A percentile compares a stretch with the other conserved stretches of the same genome.
These are phyloP conservation scores for Aspergillus costaricaensis DNA, from an alignment of 2,329 filamentous ascomycete genomes.

Conservation along the genomic window DNA sequence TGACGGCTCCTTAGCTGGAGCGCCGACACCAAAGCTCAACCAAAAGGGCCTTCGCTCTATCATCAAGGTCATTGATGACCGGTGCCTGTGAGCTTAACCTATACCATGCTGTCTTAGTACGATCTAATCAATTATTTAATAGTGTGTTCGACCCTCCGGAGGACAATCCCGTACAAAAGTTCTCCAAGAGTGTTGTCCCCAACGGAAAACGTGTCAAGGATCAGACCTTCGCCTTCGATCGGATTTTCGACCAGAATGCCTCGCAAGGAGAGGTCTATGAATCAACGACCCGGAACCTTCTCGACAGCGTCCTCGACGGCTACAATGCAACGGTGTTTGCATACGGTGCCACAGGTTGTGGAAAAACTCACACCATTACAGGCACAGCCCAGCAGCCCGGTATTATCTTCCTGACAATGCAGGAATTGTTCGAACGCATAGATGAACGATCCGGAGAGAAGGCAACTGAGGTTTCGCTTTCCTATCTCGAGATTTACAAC, in stretches of 20 bases:
- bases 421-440: constrained; percentile 96
- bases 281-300: constrained; percentile 80
- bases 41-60: constrained; percentile 86
- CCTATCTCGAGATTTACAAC: constrained; percentile 98
- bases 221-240: constrained; percentile 94
- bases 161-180: constrained; percentile 86
- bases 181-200: constrained; percentile 77
- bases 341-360: constrained; percentile 95
- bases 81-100: constrained; percentile 73
- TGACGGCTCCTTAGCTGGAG: constrained; percentile 89
- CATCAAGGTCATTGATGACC: constrained; percentile 94
- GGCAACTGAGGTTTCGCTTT: constrained; percentile 84
- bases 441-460: constrained; percentile 83
- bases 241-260: constrained; percentile 94
- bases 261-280: constrained; percentile 94
- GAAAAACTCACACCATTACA: constrained; percentile 97
- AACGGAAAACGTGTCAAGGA: constrained; percentile 93
- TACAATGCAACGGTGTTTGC: constrained; percentile 99
- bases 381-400: constrained; percentile 90
- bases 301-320: constrained; percentile 93
- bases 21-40: constrained; percentile 78
- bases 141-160: constrained; percentile 98
- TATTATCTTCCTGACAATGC: constrained; percentile 99
- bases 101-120: not conserved
- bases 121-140: constrained; percentile 16